Conservation (phyloP, 1,284 basidiomycete genomes). For the Tylopilus microsporus region DNA sequence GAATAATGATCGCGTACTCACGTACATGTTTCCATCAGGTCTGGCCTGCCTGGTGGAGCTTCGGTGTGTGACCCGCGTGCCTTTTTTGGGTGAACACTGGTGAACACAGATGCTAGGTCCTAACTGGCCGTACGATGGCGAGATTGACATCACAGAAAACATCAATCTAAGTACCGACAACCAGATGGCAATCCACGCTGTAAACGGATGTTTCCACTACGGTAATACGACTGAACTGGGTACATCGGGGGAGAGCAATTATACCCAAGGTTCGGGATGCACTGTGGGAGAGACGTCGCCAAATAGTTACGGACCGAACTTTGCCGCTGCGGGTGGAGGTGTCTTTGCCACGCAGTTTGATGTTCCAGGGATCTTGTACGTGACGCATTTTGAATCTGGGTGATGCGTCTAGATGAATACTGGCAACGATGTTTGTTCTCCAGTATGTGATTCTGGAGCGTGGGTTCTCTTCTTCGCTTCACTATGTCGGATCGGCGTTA, state of each 20-base stretch:
- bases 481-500: not conserved
- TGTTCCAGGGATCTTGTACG: too few species aligned
- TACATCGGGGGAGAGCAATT: constrained; percentile 33
- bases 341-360: too few species aligned
- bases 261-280: constrained; percentile 39
- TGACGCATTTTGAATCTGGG: not conserved
- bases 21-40: constrained; percentile 28
- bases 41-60: constrained; percentile 39
- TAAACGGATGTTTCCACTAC: constrained; percentile 22
- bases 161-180: constrained; percentile 45
- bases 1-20: not conserved
- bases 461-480: constrained; percentile 36
- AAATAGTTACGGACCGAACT: constrained; percentile 36
- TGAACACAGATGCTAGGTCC: too few species aligned
- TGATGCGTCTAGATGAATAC: not conserved
- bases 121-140: too few species aligned
- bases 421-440: constrained; percentile 1
- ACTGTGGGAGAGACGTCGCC: constrained; percentile 53
- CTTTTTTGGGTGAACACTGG: too few species aligned
- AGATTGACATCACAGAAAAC: constrained; percentile 41
- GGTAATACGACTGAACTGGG: constrained; percentile 34
- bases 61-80: too few species aligned
- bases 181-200: too few species aligned
- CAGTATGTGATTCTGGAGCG: constrained; percentile 74
- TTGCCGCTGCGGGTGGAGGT: too few species aligned